phyloP scores from a whole-genome alignment of 495 filamentous ascomycete genomes.

The Penicillium nucicola region DNA sequence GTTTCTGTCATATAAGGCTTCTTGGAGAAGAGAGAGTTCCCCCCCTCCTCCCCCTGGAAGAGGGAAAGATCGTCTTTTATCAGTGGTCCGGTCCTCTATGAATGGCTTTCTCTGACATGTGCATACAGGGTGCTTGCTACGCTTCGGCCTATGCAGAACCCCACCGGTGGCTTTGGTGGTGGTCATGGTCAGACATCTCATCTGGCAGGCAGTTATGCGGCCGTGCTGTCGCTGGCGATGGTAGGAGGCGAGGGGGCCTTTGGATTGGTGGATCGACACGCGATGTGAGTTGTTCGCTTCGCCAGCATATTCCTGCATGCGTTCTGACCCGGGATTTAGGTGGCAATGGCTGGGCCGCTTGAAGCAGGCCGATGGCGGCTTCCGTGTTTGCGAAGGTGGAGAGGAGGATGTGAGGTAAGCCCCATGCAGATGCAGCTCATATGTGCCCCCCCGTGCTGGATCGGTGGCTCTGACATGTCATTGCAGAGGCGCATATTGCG shows the following conservation, averaged over 20 bases:
- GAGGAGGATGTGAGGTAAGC: conserved; percentile 87
- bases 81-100: too few species aligned
- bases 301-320: background rate
- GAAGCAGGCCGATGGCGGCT: conserved; percentile 82
- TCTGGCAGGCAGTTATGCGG: conserved; percentile 82
- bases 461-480: conserved; percentile 8
- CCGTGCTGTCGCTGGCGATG: conserved; percentile 70
- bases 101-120: too few species aligned
- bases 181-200: conserved; percentile 89
- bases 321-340: conserved; percentile 34
- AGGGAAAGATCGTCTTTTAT: background rate
- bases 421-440: background rate
- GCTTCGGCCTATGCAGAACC: conserved; percentile 75
- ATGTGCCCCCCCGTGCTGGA: conserved; percentile 7
- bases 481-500: conserved; percentile 81
- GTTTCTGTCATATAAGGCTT: conserved; percentile 2
- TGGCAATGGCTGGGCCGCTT: conserved; percentile 83
- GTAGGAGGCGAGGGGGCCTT: conserved; percentile 72
- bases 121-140: conserved; percentile 60
- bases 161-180: conserved; percentile 84
- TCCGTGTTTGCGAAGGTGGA: conserved; percentile 73
- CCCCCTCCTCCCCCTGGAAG: too few species aligned
- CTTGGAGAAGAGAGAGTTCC: background rate
- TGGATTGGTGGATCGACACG: conserved; percentile 71
- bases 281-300: conserved; percentile 54